phyloP scores from a whole-genome alignment of 2,329 filamentous ascomycete species.

The Colletotrichum limetticola region DNA sequence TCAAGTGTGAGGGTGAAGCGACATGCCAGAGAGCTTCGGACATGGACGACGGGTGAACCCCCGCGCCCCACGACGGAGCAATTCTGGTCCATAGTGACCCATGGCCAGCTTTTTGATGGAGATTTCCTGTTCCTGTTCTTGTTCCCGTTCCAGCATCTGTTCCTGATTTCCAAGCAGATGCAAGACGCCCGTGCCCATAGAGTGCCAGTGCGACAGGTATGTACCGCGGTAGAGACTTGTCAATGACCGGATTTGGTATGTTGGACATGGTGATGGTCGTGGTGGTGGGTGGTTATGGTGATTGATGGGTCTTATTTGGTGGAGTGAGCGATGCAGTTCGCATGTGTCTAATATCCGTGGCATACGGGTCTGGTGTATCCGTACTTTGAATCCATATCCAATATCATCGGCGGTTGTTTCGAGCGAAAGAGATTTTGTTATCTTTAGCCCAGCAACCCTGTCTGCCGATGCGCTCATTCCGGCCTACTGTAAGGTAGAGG shows the following conservation, averaged over 20 bases:
- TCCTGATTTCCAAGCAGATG: slow-evolving; percentile 24
- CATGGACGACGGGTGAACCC: slow-evolving; percentile 14
- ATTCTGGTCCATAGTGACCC: slow-evolving; percentile 9
- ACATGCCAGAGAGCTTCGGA: background rate
- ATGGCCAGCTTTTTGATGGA: background rate
- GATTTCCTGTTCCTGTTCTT: slow-evolving; percentile 3
- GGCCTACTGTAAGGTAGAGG: background rate
- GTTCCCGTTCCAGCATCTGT: slow-evolving; percentile 21
- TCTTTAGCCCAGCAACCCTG: slow-evolving; percentile 25
- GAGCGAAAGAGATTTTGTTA: slow-evolving; percentile 17
- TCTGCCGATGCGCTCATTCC: background rate
- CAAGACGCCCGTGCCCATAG: slow-evolving; percentile 18
- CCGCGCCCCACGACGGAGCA: slow-evolving; percentile 21
- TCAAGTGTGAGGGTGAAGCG: no score
- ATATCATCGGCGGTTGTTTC: slow-evolving; percentile 16
- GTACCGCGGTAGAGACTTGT: slow-evolving; percentile 25
- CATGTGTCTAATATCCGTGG: slow-evolving; percentile 30
- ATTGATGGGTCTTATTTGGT: slow-evolving; percentile 14
- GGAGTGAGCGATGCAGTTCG: slow-evolving; percentile 24
- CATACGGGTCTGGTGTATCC: background rate
- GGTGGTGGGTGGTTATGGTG: slow-evolving; percentile 6
- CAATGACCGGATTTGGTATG: slow-evolving; percentile 15
- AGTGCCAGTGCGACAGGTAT: slow-evolving; percentile 15
- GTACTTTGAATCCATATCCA: slow-evolving; percentile 7
- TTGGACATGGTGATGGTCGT: slow-evolving; percentile 6